Evolutionary conservation across 2,329 filamentous ascomycete species (phyloP), one percentile per base, ranked within the genome.

Genomic region (Neophaeococcomyces aloes): DNA sequence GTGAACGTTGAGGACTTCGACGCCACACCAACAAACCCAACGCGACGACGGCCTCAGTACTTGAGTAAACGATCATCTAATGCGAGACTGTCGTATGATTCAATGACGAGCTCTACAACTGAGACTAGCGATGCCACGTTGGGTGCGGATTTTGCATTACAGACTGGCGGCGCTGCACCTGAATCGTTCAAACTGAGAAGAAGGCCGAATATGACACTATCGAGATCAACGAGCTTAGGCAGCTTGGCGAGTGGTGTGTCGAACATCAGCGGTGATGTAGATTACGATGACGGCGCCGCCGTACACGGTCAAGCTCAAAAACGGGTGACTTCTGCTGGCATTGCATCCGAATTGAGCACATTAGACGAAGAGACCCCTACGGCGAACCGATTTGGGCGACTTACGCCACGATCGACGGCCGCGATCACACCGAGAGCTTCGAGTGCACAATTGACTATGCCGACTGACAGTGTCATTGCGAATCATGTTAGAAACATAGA

Each of bases 401-500:
- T 48, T 59, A 27, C 50, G 49, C 8, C 55, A 63, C 45, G 55
- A 27, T 71, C 32, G 61, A 38, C 58, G 36, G 69, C 66, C 1
- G 67, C 86, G 5, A 75, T 74, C 50, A 95, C 88, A 2, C 89
- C 89, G 1, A 81, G 75, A 60, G 68, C 79, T 57, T 67, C 74
- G 51, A 63, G 62, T 56, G 55, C 62, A 55, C 67, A 74, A 38
- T 64, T 77, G 31, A 68, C 74, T 15, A 76, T 81, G 5, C 85
- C 85, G 2, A 91, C 86, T 1, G 88, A 95, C 58, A 95, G 87
- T 2, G 80, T 87, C 39, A 83, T 95, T 56, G 80, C 87, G 33
- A 82, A 86, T 45, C 88, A 91, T 58, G 82, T 95, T 35, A 82
- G 84, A 54, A 87, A 89, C 56, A 86, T 96, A 11, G 84, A 89